A percentile compares a stretch with the other conserved stretches of the same genome.
These are phyloP conservation scores for Fusarium pininemorale DNA, from an alignment of 2,329 filamentous ascomycete genomes.

Conservation along the genomic window DNA sequence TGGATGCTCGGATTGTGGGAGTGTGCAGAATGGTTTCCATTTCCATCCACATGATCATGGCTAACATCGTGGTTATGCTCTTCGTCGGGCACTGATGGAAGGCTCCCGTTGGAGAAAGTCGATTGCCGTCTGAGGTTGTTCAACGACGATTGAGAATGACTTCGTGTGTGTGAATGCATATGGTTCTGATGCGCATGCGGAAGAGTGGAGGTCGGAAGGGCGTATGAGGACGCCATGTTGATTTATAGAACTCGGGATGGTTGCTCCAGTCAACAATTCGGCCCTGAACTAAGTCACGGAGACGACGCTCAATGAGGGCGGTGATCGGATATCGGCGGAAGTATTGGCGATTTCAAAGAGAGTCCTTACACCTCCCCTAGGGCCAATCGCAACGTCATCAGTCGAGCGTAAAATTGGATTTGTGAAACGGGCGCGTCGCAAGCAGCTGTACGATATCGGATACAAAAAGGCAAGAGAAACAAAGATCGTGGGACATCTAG, in stretches of 20 bases:
- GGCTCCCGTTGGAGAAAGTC: constrained; percentile 47
- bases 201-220: constrained; percentile 61
- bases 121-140: constrained; percentile 48
- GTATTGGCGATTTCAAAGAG: constrained; percentile 28
- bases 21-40: constrained; percentile 38
- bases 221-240: constrained; percentile 62
- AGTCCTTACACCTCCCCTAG: constrained; percentile 27
- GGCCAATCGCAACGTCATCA: constrained; percentile 43
- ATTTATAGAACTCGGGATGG: background rate
- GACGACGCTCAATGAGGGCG: constrained; percentile 1
- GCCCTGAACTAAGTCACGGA: background rate
- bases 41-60: constrained; percentile 30
- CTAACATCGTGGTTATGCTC: constrained; percentile 45
- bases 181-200: constrained; percentile 58
- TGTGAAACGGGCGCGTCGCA: constrained; percentile 13
- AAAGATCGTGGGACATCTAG: constrained; percentile 33
- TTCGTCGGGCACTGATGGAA: constrained; percentile 46
- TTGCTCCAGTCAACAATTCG: constrained; percentile 12
- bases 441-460: constrained; percentile 9
- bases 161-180: constrained; percentile 52
- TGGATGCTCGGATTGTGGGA: constrained; percentile 40
- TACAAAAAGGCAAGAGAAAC: constrained; percentile 6
- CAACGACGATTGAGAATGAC: constrained; percentile 52
- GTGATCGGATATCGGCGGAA: constrained; percentile 34
- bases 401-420: constrained; percentile 15